Evolutionary conservation across 371 early-diverging fungal genomes (phyloP).

Genomic region (Catenaria anguillulae): DNA sequence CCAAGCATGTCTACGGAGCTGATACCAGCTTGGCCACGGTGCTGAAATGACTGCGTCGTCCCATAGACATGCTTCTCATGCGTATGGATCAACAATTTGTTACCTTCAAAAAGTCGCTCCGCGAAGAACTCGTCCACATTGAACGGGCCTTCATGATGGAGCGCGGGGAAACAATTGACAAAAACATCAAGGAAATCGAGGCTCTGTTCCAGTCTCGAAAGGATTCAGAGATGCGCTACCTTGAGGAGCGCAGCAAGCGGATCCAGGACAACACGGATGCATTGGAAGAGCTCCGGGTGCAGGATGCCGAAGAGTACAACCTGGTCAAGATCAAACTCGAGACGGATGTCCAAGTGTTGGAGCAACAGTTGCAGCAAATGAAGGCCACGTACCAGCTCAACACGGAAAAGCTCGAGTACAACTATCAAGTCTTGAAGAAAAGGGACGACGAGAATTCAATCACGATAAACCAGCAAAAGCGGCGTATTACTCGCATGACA

Average conservation of each 20-base stretch:
- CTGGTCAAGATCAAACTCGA: slow-evolving; percentile 38
- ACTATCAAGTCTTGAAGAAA: slow-evolving; percentile 39
- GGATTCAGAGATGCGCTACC: slow-evolving; percentile 24
- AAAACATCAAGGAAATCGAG: slow-evolving; percentile 23
- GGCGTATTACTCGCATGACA: slow-evolving; percentile 32
- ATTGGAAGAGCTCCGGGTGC: slow-evolving; percentile 25
- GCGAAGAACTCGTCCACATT: slow-evolving; percentile 29
- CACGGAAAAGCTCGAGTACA: slow-evolving; percentile 42
- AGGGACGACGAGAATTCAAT: slow-evolving; percentile 39
- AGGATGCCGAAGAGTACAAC: slow-evolving; percentile 40
- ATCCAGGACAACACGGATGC: slow-evolving; percentile 30
- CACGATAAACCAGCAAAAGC: slow-evolving; percentile 32
- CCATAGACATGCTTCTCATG: slow-evolving; percentile 25
- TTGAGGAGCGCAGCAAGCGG: slow-evolving; percentile 27
- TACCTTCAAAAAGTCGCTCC: slow-evolving; percentile 21
- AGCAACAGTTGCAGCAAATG: slow-evolving; percentile 44
- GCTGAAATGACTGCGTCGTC: no score
- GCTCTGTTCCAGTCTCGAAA: slow-evolving; percentile 19
- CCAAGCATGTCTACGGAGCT: no score
- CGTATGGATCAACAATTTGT: slow-evolving; percentile 31
- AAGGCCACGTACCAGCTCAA: slow-evolving; percentile 40
- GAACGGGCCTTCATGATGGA: slow-evolving; percentile 33
- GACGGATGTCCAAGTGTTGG: slow-evolving; percentile 38
- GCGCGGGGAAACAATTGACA: slow-evolving; percentile 26
- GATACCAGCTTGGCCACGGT: no score